Evolutionary conservation across 2,329 filamentous ascomycete species (phyloP), one percentile per base, ranked within the genome.

Genomic region (Aspergillus sp.): DNA sequence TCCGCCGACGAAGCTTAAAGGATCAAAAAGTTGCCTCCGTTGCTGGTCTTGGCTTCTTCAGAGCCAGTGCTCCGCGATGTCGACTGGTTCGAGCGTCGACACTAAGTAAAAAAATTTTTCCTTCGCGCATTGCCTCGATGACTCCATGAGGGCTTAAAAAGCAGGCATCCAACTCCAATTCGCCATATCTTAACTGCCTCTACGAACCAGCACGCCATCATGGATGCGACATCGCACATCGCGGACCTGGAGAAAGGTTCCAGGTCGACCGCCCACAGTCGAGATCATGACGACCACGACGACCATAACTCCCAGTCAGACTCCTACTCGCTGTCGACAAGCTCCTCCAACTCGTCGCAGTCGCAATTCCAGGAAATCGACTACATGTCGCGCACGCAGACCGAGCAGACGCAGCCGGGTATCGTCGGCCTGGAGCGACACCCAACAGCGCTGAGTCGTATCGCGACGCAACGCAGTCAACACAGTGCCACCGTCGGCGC

Each of bases 401-500:
- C 72, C 3, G 62, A 56, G n/a, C 56, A 64, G 17, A 61, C 59
- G n/a, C 58, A 57, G 16, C 59, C 50, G 35, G 52, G 46, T 10
- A 26, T 46, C 49, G 67, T 46, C 49, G 67, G 66, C 36, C 57
- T 74, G 26, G 72, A 73, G 55, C 61, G 67, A 42, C 66, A 74
- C 58, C 65, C 66, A 5, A 73, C 71, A 26, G 67, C 69, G 10
- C 56, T 74, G 26, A 73, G 70, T 59, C 70, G 72, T 30, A 73
- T 73, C 40, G 70, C 69, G 45, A 74, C 71, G 9, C 70, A 72
- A 26, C 57, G 68, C 36, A 72, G 66, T 38, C 73, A 76, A 56
- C 73, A 77, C 42, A 69, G 62, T 52, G 70, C 65, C 16, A 76
- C 74, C 16, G 73, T 76, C 26, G 74, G 73, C 35, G 70, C 69